Percentiles rank a stretch among this genome's conserved stretches.
These are phyloP conservation scores for Nakazawaea ambrosiae DNA, from an alignment of 805 yeast genomes.

Conservation along the genomic window DNA sequence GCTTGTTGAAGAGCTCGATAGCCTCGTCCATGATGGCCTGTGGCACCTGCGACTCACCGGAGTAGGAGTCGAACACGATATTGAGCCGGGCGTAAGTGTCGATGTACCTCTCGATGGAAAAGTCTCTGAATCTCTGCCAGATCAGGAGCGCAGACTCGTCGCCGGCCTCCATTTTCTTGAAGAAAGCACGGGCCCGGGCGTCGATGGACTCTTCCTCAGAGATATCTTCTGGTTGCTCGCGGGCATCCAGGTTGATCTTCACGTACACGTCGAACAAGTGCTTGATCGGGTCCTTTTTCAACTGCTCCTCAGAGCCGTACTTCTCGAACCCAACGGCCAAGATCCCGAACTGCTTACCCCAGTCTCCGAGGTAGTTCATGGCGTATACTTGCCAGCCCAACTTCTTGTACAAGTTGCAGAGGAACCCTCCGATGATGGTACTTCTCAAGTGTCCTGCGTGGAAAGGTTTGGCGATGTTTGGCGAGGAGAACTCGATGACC, in stretches of 20 bases:
- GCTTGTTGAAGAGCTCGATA: conserved; percentile 53
- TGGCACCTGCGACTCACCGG: conserved; percentile 94
- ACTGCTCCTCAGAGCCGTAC: conserved; percentile 73
- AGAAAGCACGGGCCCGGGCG: conserved; percentile 79
- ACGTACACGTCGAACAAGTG: conserved; percentile 95
- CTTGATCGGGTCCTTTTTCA: conserved; percentile 77
- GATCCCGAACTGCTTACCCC: conserved; percentile 99
- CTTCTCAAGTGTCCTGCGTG: conserved; percentile 99
- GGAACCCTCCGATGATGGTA: conserved; percentile 95
- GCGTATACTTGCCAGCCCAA: conserved; percentile 90
- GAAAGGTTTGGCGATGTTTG: conserved; percentile 98
- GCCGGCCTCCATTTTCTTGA: conserved; percentile 90
- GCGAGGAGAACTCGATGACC: conserved; percentile 89
- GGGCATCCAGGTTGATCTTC: conserved; percentile 70
- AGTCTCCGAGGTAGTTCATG: conserved; percentile 95
- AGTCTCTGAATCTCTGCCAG: conserved; percentile 87
- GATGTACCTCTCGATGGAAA: conserved; percentile 80
- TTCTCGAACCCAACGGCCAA: conserved; percentile 87
- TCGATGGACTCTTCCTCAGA: conserved; percentile 50
- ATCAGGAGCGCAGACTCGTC: conserved; percentile 69
- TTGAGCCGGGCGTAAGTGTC: conserved; percentile 88
- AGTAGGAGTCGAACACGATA: conserved; percentile 79
- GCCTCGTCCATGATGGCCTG: conserved; percentile 64
- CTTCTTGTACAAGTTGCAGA: conserved; percentile 82
- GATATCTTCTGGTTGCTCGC: conserved; percentile 43